Conservation (phyloP, 2,329 filamentous ascomycete genomes). For the Plectosphaerella plurivora region DNA sequence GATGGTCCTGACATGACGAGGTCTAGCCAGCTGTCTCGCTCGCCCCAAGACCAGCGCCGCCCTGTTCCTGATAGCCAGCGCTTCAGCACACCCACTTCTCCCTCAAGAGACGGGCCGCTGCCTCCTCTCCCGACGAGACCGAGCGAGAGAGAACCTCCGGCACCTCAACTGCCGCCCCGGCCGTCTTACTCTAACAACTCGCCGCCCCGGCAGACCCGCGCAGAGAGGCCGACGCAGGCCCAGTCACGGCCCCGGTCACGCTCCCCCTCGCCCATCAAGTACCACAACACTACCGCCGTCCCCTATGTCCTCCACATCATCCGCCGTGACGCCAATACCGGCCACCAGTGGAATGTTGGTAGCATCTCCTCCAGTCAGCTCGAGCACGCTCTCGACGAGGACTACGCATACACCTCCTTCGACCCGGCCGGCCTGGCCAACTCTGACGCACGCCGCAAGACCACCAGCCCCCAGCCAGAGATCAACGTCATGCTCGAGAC, state of each 20-base stretch:
- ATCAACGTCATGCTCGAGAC: constrained; percentile 51
- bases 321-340: constrained; percentile 65
- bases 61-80: neutral
- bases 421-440: constrained; percentile 13
- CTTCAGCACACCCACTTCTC: neutral
- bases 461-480: constrained; percentile 25
- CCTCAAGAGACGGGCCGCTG: neutral
- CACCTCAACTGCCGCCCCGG: neutral
- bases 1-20: neutral
- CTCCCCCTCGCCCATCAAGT: constrained; percentile 34
- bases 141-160: neutral
- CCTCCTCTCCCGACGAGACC: neutral
- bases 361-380: constrained; percentile 54
- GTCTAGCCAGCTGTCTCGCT: neutral
- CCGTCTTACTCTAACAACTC: neutral
- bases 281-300: constrained; percentile 25
- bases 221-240: neutral
- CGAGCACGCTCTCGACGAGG: constrained; percentile 28
- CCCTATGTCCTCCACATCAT: constrained; percentile 61
- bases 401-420: constrained; percentile 19
- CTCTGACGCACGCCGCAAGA: constrained; percentile 12
- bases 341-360: constrained; percentile 72
- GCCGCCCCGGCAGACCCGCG: neutral
- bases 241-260: constrained; percentile 9
- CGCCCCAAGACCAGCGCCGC: neutral